Base-by-base conservation (phyloP, 495 filamentous ascomycete genomes). In the Tirmania nivea region DNA sequence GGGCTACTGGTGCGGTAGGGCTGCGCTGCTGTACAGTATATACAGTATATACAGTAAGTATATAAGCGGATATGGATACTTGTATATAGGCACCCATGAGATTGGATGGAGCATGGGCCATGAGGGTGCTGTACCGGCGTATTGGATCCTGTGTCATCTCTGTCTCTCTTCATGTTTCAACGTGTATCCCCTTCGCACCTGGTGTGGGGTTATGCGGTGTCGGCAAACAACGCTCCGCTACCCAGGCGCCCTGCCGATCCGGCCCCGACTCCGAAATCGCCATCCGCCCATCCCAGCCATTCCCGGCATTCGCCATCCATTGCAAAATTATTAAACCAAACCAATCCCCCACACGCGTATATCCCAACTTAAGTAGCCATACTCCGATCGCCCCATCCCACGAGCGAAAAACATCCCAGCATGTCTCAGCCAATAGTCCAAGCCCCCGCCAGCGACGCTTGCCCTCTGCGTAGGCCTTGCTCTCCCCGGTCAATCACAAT, bases 341-440 rank as follows among this genome's bases (percentile, higher is more conserved):
- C n/a, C n/a, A n/a, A n/a, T n/a, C n/a, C 7, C 25, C 25, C 25
- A 5, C 25, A 3, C 25, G 7, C 25, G 7, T 31, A 31, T 7
- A 31, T 31, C 25, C 25, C 3, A 31, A 31, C n/a, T n/a, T n/a
- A 31, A 31, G 25, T n/a, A n/a, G n/a, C n/a, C 25, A 31, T 31
- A 31, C 7, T 31, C 2, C 42, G 14, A 19, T 14, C 42, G 19
- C 14, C 42, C 42, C 42, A 47, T 47, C 14, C 14, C n/a, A n/a
- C n/a, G n/a, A n/a, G n/a, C n/a, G n/a, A n/a, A n/a, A n/a, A n/a
- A 47, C 42, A 47, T 2, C 53, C 56, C 20, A 55, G 56, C 56
- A 56, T 34, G 10, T 11, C 16, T 21, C 25, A 20, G 25, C 10
- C 8, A 37, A 5, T 5, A 19, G 0, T 4, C 52, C n/a, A n/a